These are phyloP conservation scores for Paxillus involutus DNA, from an alignment of 768 basidiomycete genomes.

Conservation along the genomic window DNA sequence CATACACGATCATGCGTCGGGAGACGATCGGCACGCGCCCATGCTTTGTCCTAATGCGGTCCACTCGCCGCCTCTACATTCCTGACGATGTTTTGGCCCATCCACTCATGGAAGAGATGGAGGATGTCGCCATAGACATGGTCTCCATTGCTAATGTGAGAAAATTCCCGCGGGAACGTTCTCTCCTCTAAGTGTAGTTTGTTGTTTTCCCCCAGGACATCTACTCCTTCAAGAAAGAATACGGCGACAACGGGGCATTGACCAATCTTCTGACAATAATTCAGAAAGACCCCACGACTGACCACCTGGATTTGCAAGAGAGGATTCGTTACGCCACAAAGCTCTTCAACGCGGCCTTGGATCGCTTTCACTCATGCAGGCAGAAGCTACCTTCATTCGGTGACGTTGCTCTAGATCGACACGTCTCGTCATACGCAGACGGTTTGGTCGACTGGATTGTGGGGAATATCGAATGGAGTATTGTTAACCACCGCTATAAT, in stretches of 20 bases:
- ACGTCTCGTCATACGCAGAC: conserved; percentile 21
- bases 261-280: conserved; percentile 30
- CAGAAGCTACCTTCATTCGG: conserved; percentile 17
- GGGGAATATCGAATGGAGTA: conserved; percentile 30
- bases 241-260: conserved; percentile 25
- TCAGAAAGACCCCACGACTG: conserved; percentile 21
- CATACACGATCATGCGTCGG: conserved; percentile 29
- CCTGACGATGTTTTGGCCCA: conserved; percentile 21
- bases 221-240: conserved; percentile 32
- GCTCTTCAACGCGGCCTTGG: conserved; percentile 20
- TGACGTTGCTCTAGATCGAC: conserved; percentile 12
- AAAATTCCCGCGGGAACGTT: neutral
- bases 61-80: conserved; percentile 24
- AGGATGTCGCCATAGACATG: conserved; percentile 24
- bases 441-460: conserved; percentile 26
- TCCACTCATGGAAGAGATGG: conserved; percentile 27
- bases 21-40: conserved; percentile 29
- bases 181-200: neutral
- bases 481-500: conserved; percentile 26
- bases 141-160: conserved; percentile 27
- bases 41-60: conserved; percentile 29
- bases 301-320: conserved; percentile 24
- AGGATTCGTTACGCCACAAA: conserved; percentile 19
- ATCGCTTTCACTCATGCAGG: conserved; percentile 23
- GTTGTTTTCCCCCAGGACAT: conserved; percentile 20